Conservation (phyloP, 495 filamentous ascomycete species). For the Paragyromitra xinjiangensis region DNA sequence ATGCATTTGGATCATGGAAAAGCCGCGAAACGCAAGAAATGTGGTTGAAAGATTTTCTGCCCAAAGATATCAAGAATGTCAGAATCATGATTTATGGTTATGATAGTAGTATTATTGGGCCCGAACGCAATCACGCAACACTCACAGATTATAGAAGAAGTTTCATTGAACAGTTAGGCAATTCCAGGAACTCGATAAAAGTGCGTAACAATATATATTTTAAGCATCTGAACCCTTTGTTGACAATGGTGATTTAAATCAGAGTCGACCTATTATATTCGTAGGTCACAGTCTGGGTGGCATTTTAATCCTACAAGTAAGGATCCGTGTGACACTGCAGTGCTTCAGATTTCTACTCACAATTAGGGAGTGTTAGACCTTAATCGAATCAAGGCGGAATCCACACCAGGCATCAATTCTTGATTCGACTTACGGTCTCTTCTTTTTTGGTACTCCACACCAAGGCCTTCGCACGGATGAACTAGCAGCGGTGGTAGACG, state of each 20-base stretch:
- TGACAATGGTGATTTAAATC: background rate
- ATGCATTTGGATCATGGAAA: constrained; percentile 46
- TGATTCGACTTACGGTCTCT: constrained; percentile 60
- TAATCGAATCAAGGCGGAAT: constrained; percentile 60
- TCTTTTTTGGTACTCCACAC: constrained; percentile 64
- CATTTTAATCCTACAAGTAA: constrained; percentile 62
- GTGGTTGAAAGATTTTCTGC: constrained; percentile 58
- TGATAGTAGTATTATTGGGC: constrained; percentile 34
- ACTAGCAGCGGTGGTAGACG: constrained; percentile 56
- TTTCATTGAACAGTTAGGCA: constrained; percentile 31
- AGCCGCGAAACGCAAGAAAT: constrained; percentile 36
- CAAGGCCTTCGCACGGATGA: constrained; percentile 48
- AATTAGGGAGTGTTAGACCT: constrained; percentile 53
- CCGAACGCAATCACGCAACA: background rate
- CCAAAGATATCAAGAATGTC: constrained; percentile 41
- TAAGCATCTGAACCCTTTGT: background rate
- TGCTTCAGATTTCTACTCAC: background rate
- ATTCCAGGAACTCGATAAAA: constrained; percentile 14
- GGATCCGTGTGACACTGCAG: background rate
- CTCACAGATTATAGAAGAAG: constrained; percentile 30
- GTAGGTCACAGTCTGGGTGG: constrained; percentile 64
- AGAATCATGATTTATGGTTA: constrained; percentile 58
- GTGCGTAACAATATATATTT: background rate
- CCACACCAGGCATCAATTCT: constrained; percentile 59
- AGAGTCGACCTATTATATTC: constrained; percentile 58